Conservation (phyloP, 164 flowering plant genomes). For the Cinnamomum chago region DNA sequence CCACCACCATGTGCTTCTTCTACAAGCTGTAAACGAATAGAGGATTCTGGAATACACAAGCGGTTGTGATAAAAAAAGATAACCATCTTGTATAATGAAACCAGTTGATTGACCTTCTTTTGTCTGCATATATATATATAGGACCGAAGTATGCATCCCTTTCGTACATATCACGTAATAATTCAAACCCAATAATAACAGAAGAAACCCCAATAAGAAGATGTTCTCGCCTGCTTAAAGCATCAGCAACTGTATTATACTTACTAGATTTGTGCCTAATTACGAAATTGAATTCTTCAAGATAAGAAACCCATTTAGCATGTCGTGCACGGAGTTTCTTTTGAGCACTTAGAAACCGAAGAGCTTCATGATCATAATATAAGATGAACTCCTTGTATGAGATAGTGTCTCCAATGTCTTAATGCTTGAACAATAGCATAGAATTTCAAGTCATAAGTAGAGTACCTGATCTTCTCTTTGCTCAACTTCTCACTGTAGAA, state of each 20-base stretch:
- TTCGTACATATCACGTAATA: neutral
- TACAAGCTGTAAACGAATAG: too few species aligned
- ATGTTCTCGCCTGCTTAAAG: too few species aligned
- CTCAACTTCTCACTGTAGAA: neutral
- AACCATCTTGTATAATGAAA: neutral
- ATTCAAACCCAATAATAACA: neutral
- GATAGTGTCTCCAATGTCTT: neutral
- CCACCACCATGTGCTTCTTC: too few species aligned
- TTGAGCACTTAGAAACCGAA: neutral
- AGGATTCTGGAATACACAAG: too few species aligned
- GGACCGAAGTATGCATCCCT: neutral
- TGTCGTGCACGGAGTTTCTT: neutral
- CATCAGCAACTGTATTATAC: neutral
- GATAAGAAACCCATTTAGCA: neutral
- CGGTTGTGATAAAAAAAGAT: too few species aligned
- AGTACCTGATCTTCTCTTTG: neutral
- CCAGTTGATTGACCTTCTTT: neutral
- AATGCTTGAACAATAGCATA: neutral
- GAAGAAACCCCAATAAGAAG: too few species aligned
- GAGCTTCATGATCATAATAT: neutral
- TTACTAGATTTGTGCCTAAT: neutral
- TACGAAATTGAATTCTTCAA: neutral
- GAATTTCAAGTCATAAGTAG: constrained; percentile 1
- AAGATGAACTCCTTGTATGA: neutral
- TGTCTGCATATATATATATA: neutral